Base-by-base conservation (phyloP, 2,329 filamentous ascomycete genomes). In the Neofusicoccum sp. region DNA sequence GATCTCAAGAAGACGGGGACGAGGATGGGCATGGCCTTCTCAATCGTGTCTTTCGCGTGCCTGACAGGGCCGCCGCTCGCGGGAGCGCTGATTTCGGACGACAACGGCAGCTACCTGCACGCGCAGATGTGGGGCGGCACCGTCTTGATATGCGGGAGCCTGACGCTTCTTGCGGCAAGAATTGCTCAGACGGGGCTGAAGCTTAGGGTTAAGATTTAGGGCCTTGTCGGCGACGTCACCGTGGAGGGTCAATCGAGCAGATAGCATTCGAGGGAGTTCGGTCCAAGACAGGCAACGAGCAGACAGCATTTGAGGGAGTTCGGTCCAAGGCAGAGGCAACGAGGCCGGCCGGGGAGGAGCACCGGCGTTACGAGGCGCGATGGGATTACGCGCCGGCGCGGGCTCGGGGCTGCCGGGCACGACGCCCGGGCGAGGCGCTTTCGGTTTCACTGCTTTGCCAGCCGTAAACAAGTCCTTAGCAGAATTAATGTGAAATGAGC, bases 11-110 rank as follows among this genome's bases (percentile, higher is more conserved):
- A 74, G 60, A 63, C 64, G 1, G 72, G 72, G 2, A 67, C 69
- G 30, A 66, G 71, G 41, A 73, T 73, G 68, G 72, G 72, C 3
- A 75, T 75, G 72, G 70, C 68, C 1, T 74, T 74, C 58, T 72
- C 68, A 3, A 67, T 74, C 45, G 71, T 73, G 28, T 70, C 68
- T n/a, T 68, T 75, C 41, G 69, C 71, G 16, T 69, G 68, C 26
- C 67, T 75, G 56, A 73, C 70, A 2, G 72, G 72, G 2, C 69
- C 70, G 26, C 72, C 72, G 30, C 54, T 75, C n/a, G 72, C 71
- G 1, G 72, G 72, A 2, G 71, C 71, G 4, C 61, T 74, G 31
- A 73, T 73, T 8, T 68, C 72, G 47, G 58, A 61, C 7, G 49
- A 67, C 58, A 63, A 63, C 4, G 72, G 72, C 8, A 65, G 51